phyloP scores from a whole-genome alignment of 2,329 filamentous ascomycete species.

The Chrysosporium queenslandicum region DNA sequence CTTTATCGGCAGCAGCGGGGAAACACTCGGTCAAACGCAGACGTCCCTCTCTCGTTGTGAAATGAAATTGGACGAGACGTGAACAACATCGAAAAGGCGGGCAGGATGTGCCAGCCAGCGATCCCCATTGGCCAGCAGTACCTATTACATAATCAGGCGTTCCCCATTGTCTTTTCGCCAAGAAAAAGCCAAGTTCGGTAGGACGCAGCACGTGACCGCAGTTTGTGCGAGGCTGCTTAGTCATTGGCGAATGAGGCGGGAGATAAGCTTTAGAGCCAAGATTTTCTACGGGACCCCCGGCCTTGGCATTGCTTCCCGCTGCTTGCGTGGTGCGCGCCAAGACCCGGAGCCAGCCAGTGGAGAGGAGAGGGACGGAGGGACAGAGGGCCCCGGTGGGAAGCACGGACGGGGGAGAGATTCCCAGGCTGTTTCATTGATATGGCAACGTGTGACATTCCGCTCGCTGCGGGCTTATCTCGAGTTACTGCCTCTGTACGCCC shows the following conservation, averaged over 20 bases:
- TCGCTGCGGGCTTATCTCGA: too few species aligned
- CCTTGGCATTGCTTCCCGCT: conserved; percentile 1
- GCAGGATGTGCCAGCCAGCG: background rate
- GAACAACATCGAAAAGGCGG: background rate
- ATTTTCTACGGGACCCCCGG: background rate
- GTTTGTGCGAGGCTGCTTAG: conserved; percentile 1
- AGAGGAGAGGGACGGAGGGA: background rate
- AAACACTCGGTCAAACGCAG: background rate
- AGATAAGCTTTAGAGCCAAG: conserved; percentile 15
- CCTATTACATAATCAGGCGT: background rate
- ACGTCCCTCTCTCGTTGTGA: background rate
- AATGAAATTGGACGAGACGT: background rate
- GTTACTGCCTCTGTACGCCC: too few species aligned
- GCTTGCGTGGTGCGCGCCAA: background rate
- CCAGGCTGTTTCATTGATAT: too few species aligned
- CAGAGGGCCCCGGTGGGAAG: too few species aligned
- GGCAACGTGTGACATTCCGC: too few species aligned
- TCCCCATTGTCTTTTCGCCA: conserved; percentile 7
- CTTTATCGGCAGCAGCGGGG: background rate
- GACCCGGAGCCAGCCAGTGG: background rate
- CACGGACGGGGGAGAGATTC: too few species aligned
- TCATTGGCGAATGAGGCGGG: conserved; percentile 1
- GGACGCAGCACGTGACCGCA: background rate
- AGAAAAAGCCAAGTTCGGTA: conserved; percentile 14
- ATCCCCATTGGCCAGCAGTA: background rate